Evolutionary conservation across 768 basidiomycete species (phyloP).

Genomic region (Boletus tomentosulus): DNA sequence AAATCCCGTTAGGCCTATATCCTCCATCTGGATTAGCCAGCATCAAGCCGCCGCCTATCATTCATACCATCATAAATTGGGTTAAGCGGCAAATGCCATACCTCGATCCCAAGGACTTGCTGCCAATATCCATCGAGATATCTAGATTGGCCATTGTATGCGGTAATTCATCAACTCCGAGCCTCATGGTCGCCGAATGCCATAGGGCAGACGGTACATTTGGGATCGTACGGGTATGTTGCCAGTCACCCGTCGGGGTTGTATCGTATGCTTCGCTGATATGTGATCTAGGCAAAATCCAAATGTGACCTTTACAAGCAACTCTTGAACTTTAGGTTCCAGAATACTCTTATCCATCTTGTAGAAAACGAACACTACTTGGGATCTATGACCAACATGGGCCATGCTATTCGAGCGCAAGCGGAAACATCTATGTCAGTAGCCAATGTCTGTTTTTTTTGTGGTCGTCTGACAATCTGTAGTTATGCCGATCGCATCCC

Average conservation of each 20-base stretch:
- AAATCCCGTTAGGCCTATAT: slow-evolving; percentile 14
- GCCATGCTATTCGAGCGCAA: slow-evolving; percentile 55
- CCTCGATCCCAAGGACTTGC: slow-evolving; percentile 75
- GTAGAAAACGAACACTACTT: slow-evolving; percentile 75
- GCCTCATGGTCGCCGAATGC: slow-evolving; percentile 79
- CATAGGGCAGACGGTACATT: slow-evolving; percentile 73
- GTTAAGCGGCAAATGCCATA: slow-evolving; percentile 60
- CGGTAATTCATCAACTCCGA: slow-evolving; percentile 85
- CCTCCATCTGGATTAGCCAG: slow-evolving; percentile 24
- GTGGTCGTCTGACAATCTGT: slow-evolving; percentile 6
- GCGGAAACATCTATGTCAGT: slow-evolving; percentile 43
- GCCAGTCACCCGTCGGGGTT: slow-evolving; percentile 3
- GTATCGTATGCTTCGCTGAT: slow-evolving; percentile 3
- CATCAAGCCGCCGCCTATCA: slow-evolving; percentile 27
- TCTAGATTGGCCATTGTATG: slow-evolving; percentile 75
- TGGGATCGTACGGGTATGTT: slow-evolving; percentile 66
- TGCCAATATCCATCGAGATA: slow-evolving; percentile 81
- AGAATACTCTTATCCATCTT: slow-evolving; percentile 56
- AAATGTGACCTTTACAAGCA: slow-evolving; percentile 82
- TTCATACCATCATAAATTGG: slow-evolving; percentile 48
- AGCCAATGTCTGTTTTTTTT: background rate
- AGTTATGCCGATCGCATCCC: slow-evolving; percentile 27
- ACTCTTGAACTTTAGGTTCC: slow-evolving; percentile 66
- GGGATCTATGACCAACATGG: slow-evolving; percentile 61
- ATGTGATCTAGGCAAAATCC: slow-evolving; percentile 61